Base-by-base conservation (phyloP, 257 asterid genomes). In the Oldenlandia corymbosa region DNA sequence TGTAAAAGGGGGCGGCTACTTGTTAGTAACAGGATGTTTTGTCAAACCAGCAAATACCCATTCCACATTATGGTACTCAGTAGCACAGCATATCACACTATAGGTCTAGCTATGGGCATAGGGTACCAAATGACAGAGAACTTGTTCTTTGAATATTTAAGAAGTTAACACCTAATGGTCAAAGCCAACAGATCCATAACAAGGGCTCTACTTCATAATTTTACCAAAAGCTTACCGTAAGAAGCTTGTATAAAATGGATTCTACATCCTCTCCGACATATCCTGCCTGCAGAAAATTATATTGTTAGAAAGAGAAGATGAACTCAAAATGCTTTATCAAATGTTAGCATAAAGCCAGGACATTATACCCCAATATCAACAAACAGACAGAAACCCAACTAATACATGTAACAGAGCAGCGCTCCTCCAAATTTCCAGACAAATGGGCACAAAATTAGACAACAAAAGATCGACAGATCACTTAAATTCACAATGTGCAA, bases 251-350 rank as follows among this genome's bases (percentile, higher is more conserved):
- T 69, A 93, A 82, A 68, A 93, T 93, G 76, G 99, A 93, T 72
- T 93, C 99, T 11, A 93, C 99, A 78, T 93, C 99, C 75, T 93
- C 99, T 71, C 99, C 99, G 60, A 93, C 99, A 80, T 93, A 93
- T 58, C 99, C 99, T 55, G 99, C 99, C 99, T 92, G 96, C 69
- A 78, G 65, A 77, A 20, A 68, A 48, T 49, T 68, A 27, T 28
- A 61, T 49, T 12, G 50, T 72, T 56, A 39, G 60, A 18, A 30
- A 36, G 37, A 51, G 23, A n/a, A 52, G n/a, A 63, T 30, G 20
- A 13, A 42, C 43, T 49, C 48, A 48, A 31, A 30, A 12, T 10
- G 17, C 24, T n/a, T n/a, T n/a, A 9, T 34, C 4, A 34, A 34
- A 4, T 34, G 4, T 9, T 34, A 34, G 39, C 9, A 26, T 41